Evolutionary conservation across 306 rosid species (phyloP).

Genomic region (Vicia faba): DNA sequence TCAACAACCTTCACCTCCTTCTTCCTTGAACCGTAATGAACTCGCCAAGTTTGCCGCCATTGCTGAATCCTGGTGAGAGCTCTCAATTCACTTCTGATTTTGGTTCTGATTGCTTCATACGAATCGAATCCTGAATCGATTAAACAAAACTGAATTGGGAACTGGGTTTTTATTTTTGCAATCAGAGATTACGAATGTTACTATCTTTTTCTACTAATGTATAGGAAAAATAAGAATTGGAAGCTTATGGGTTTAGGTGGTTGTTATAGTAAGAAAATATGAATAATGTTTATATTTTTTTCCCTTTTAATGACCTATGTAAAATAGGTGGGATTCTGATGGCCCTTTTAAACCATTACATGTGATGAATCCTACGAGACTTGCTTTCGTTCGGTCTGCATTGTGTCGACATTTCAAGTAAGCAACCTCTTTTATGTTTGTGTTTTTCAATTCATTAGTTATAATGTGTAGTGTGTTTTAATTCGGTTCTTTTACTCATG

Average conservation of each 20-base stretch:
- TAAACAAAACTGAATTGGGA: neutral
- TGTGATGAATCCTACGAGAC: constrained; percentile 82
- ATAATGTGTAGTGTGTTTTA: too few relatives aligned
- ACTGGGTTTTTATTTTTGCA: constrained; percentile 15
- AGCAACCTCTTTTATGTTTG: too few relatives aligned
- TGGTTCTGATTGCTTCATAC: neutral
- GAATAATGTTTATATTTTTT: constrained; percentile 22
- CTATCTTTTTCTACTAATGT: constrained; percentile 9
- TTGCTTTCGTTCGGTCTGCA: constrained; percentile 81
- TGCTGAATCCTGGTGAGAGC: constrained; percentile 71
- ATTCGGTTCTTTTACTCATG: too few relatives aligned
- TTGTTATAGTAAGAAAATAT: constrained; percentile 8
- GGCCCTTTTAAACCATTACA: constrained; percentile 96
- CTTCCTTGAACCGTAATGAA: constrained; percentile 68
- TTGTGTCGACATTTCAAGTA: constrained; percentile 84
- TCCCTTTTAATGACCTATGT: neutral
- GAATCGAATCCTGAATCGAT: neutral
- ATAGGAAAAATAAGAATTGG: neutral
- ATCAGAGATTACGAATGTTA: constrained; percentile 1
- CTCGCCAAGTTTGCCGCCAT: constrained; percentile 78
- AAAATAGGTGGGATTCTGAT: constrained; percentile 88
- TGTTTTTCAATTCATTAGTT: too few relatives aligned
- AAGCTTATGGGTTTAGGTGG: neutral
- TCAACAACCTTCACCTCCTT: constrained; percentile 39
- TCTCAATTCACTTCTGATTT: constrained; percentile 3